phyloP scores from a whole-genome alignment of 768 basidiomycete species.

The Rhodotorula kratochvilovae region DNA sequence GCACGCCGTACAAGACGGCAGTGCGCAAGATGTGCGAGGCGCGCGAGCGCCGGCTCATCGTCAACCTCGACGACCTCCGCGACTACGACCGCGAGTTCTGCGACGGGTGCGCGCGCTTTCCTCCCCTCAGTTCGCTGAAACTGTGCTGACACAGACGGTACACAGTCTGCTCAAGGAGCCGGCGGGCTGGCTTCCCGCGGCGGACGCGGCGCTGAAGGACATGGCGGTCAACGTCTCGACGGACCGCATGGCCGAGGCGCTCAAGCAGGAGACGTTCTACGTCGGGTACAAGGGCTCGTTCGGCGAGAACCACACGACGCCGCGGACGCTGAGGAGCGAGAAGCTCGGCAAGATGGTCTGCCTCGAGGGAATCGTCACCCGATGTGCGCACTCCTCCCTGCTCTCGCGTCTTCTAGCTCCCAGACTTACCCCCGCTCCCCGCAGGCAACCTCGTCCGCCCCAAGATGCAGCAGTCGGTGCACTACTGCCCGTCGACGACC shows the following conservation, averaged over 20 bases:
- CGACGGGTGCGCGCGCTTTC: slow-evolving; percentile 53
- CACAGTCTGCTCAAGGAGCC: slow-evolving; percentile 82
- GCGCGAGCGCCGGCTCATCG: slow-evolving; percentile 79
- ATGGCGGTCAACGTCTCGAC: slow-evolving; percentile 65
- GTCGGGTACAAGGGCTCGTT: slow-evolving; percentile 93
- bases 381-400: slow-evolving; percentile 55
- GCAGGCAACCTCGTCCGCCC: slow-evolving; percentile 83
- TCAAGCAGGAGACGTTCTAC: slow-evolving; percentile 69
- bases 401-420: neutral
- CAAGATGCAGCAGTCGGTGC: slow-evolving; percentile 95
- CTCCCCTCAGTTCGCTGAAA: neutral
- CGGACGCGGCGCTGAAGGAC: slow-evolving; percentile 74
- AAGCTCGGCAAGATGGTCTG: slow-evolving; percentile 96
- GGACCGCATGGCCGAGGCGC: slow-evolving; percentile 74
- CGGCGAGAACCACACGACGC: slow-evolving; percentile 96
- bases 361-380: slow-evolving; percentile 93
- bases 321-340: slow-evolving; percentile 77
- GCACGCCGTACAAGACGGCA: slow-evolving; percentile 64
- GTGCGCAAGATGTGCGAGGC: slow-evolving; percentile 74
- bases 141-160: neutral
- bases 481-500: slow-evolving; percentile 83
- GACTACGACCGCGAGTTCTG: slow-evolving; percentile 83
- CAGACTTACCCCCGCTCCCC: neutral
- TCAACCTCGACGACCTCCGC: slow-evolving; percentile 93
- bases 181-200: slow-evolving; percentile 76